Evolutionary conservation across 2,329 filamentous ascomycete species (phyloP).

Genomic region (Ceratocystis lukuohia): DNA sequence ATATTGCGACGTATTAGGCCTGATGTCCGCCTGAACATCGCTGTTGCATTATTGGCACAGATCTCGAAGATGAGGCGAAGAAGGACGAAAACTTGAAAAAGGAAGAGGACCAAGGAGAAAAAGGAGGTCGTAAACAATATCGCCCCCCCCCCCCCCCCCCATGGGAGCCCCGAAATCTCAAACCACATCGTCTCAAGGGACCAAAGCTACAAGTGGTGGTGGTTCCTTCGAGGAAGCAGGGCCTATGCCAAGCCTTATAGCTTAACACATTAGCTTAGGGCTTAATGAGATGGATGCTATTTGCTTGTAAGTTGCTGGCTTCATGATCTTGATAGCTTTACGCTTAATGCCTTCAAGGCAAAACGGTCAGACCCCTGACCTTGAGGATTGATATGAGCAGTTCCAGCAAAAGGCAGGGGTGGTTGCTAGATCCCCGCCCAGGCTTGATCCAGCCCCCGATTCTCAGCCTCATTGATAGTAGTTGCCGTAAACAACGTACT

Average conservation of each 20-base stretch:
- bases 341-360: no score
- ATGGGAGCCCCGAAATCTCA: not conserved
- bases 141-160: not conserved
- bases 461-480: not conserved
- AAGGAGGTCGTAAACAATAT: not conserved
- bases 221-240: not conserved
- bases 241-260: not conserved
- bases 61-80: not conserved
- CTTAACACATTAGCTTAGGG: not conserved
- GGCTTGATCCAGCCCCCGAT: not conserved
- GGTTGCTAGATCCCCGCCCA: not conserved
- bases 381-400: not conserved
- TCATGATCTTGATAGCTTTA: no score
- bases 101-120: not conserved
- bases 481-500: not conserved
- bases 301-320: no score
- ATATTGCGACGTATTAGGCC: not conserved
- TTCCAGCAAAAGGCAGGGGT: not conserved
- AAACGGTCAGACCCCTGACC: no score
- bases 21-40: not conserved
- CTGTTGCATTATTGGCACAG: not conserved
- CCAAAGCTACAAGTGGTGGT: not conserved
- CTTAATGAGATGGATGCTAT: not conserved
- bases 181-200: constrained; percentile 4
- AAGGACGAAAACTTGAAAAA: not conserved